Evolutionary conservation across 805 yeast genomes (phyloP), one percentile per base, ranked within the genome.

Genomic region (Metschnikowia gelsemii): DNA sequence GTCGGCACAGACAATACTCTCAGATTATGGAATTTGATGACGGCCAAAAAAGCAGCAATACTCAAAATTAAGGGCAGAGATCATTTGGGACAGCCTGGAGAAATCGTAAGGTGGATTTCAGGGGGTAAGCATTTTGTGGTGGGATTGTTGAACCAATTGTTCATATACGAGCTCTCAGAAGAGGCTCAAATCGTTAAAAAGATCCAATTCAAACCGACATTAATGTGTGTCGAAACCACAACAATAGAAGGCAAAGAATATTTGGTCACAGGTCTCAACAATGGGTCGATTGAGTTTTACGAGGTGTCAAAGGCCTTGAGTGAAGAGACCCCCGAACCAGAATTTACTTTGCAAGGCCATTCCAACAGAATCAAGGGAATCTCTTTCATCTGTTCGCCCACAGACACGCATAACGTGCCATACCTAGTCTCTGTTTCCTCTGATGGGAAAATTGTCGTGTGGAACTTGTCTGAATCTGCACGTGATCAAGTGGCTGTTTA

Each of bases 1-100:
- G 96, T 89, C 4, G 87, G 95, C 43, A 81, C 77, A 21, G 99
- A 93, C 62, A 78, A 78, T 47, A 84, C 95, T 5, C 74, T 93
- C 26, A 73, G 91, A 57, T 72, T 93, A 44, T 93, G 99, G 99
- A 93, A 93, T 59, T 70, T 93, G 51, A 91, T 93, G 98, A 91
- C 97, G 1, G 93, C 88, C 11, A 86, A 87, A 60, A 90, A 89
- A 63, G 98, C 98, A 14, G 90, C 96, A 1, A 72, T 78, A 8
- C 68, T 90, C 63, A 89, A 85, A 57, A 66, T 86, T 45, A 82
- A 76, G 58, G 84, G 83, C 28, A 78, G 73, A 46, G 86, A 82
- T 56, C 80, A 83, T 50, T 63, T 74, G 45, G 83, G 83, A 5
- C 86, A 84, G 62, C 65, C 72, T 42, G 84, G 82, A 32, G 82